phyloP scores from a whole-genome alignment of 768 basidiomycete genomes.

The Gloeophyllum trabeum region DNA sequence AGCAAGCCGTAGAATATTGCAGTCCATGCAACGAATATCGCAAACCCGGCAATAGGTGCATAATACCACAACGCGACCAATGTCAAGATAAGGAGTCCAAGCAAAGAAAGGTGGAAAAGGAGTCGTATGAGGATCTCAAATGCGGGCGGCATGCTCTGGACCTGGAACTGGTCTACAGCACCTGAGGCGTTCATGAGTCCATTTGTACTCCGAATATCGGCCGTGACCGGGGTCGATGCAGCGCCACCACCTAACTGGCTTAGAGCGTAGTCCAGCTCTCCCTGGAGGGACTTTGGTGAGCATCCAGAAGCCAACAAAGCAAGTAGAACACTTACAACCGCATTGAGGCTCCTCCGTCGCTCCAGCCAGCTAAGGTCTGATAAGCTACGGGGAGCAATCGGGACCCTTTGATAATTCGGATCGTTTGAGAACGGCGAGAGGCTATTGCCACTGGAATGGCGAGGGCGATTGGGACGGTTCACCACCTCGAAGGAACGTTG shows the following conservation, averaged over 20 bases:
- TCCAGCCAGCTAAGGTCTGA: constrained; percentile 75
- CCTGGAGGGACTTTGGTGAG: constrained; percentile 26
- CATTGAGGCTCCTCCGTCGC: constrained; percentile 58
- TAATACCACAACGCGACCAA: constrained; percentile 48
- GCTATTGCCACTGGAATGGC: constrained; percentile 35
- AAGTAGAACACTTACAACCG: constrained; percentile 39
- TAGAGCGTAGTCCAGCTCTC: constrained; percentile 63
- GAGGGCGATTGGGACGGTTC: constrained; percentile 39
- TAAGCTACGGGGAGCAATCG: constrained; percentile 37
- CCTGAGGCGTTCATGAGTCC: constrained; percentile 21
- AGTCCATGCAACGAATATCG: constrained; percentile 53
- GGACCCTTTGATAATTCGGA: constrained; percentile 27
- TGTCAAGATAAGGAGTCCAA: constrained; percentile 46
- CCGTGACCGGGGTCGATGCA: constrained; percentile 40
- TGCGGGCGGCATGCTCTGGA: constrained; percentile 21
- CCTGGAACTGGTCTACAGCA: constrained; percentile 15
- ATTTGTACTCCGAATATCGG: constrained; percentile 33
- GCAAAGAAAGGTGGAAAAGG: constrained; percentile 43
- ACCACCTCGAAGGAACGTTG: constrained; percentile 35
- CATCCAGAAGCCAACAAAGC: neutral
- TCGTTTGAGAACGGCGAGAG: constrained; percentile 22
- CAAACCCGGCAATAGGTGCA: constrained; percentile 45
- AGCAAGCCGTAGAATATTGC: constrained; percentile 45
- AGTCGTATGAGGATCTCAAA: constrained; percentile 32
- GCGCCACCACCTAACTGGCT: constrained; percentile 35